Evolutionary conservation across 2,329 filamentous ascomycete species (phyloP).

Genomic region (Fusarium foetens): DNA sequence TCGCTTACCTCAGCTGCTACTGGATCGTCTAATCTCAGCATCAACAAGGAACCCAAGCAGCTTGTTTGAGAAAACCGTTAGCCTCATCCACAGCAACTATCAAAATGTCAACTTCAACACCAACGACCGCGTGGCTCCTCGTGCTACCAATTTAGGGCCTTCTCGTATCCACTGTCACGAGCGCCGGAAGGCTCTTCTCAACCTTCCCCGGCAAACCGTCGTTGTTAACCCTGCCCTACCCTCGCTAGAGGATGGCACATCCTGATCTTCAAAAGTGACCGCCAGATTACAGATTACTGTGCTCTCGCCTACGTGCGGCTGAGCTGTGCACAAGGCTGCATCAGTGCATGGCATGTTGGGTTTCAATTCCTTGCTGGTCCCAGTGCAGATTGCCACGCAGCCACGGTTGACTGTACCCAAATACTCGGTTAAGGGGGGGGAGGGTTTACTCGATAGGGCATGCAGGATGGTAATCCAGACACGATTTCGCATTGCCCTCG

Average conservation of each 20-base stretch:
- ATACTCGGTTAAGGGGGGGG: constrained; percentile 42
- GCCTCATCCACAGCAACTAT: constrained; percentile 21
- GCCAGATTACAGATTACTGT: constrained; percentile 19
- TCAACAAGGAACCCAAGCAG: constrained; percentile 37
- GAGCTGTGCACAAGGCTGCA: constrained; percentile 27
- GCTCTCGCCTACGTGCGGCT: constrained; percentile 27
- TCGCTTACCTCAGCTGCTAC: constrained; percentile 31
- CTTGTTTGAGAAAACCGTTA: constrained; percentile 32
- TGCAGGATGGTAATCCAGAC: constrained; percentile 42
- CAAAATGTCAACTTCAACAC: constrained; percentile 13
- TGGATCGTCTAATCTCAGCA: constrained; percentile 17
- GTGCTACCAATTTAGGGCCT: constrained; percentile 16
- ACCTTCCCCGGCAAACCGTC: constrained; percentile 16
- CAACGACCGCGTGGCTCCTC: constrained; percentile 22
- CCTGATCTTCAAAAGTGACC: constrained; percentile 31
- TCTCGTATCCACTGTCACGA: constrained; percentile 35
- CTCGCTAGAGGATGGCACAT: constrained; percentile 34
- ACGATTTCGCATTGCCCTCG: constrained; percentile 33
- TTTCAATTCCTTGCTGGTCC: constrained; percentile 31
- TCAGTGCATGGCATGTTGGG: constrained; percentile 9
- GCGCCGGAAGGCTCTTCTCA: constrained; percentile 17
- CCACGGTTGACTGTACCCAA: constrained; percentile 37
- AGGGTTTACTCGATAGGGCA: constrained; percentile 38
- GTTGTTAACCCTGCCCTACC: constrained; percentile 35
- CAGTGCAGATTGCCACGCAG: constrained; percentile 32